These are phyloP conservation scores for Colletotrichum sp. DNA, from an alignment of 2,329 filamentous ascomycete species.

Conservation along the genomic window DNA sequence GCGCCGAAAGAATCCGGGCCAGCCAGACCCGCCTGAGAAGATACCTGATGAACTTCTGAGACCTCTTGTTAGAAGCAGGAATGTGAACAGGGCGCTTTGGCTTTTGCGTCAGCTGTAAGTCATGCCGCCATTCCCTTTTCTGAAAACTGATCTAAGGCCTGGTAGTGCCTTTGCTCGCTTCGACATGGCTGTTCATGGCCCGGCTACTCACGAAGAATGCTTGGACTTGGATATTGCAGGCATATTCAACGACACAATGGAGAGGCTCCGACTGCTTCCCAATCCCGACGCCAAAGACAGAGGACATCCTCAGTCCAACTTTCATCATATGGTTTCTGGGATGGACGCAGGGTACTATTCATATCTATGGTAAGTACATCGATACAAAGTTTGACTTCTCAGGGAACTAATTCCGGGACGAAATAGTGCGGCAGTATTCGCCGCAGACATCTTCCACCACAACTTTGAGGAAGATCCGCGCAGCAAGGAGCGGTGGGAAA, in stretches of 20 bases:
- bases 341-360: not conserved
- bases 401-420: rapidly evolving
- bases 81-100: not conserved
- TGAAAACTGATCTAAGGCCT: rapidly evolving
- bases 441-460: not conserved
- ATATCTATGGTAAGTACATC: not conserved
- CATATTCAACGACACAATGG: not conserved
- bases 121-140: rapidly evolving
- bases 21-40: not conserved
- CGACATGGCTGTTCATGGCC: not conserved
- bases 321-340: not conserved
- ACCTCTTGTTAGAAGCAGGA: not conserved
- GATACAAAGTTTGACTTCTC: rapidly evolving
- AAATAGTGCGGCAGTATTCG: not conserved
- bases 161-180: not conserved
- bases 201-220: not conserved
- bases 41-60: not conserved
- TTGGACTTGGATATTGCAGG: rapidly evolving
- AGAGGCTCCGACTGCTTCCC: not conserved
- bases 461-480: not conserved
- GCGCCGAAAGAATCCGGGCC: not conserved
- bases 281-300: not conserved
- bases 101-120: not conserved
- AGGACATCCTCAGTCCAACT: not conserved
- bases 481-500: not conserved